Conservation (phyloP, 305 asterid species). For the Solanum hybrid region DNA sequence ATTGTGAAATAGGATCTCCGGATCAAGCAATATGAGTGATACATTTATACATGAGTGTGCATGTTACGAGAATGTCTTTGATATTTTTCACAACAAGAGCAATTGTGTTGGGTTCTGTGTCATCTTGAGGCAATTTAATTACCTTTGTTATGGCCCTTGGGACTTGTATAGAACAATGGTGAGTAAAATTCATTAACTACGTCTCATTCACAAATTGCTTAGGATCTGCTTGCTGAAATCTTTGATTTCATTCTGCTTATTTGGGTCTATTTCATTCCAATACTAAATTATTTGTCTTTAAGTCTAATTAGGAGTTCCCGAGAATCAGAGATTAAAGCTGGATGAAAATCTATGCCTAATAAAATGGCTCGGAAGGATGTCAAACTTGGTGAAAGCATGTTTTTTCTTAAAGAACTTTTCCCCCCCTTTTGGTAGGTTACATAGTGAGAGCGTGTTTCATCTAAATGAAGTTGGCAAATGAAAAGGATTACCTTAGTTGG, state of each 20-base stretch:
- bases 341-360: background rate
- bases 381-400: background rate
- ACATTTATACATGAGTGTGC: background rate
- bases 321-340: background rate
- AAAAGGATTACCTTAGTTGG: background rate
- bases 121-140: background rate
- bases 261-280: background rate
- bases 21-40: background rate
- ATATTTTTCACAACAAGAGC: background rate
- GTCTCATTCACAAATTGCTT: background rate
- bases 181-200: background rate
- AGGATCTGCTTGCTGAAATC: background rate
- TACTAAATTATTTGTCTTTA: background rate
- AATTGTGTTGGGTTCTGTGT: background rate
- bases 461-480: background rate
- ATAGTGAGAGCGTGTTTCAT: background rate
- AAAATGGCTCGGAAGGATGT: background rate
- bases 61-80: background rate
- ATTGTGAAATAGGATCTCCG: background rate
- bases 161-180: background rate
- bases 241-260: background rate
- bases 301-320: background rate
- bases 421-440: background rate
- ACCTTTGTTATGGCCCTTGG: background rate
- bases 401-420: background rate